Percentiles rank a stretch among this genome's conserved stretches.
These are phyloP conservation scores for Paecilomyces sp. DNA, from an alignment of 2,329 filamentous ascomycete genomes.

Conservation along the genomic window DNA sequence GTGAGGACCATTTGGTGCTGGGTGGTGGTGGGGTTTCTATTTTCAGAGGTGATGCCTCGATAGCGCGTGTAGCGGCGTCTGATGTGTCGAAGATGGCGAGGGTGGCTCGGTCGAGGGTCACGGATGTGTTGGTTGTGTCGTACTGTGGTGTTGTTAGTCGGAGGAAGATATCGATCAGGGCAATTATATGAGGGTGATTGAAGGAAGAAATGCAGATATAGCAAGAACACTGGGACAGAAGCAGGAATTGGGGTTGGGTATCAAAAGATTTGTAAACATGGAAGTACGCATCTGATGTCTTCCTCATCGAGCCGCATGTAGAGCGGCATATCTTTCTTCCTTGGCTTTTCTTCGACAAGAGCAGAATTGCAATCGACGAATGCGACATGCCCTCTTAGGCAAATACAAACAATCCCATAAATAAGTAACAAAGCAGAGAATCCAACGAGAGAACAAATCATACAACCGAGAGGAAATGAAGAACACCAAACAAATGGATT, in stretches of 20 bases:
- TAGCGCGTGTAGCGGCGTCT: constrained; percentile 25
- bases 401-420: too few species aligned
- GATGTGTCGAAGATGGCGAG: constrained; percentile 30
- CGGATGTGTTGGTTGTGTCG: constrained; percentile 18
- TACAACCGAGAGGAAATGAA: not conserved
- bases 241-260: too few species aligned
- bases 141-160: constrained; percentile 15
- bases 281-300: too few species aligned
- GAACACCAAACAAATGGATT: not conserved
- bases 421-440: not conserved
- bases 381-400: too few species aligned
- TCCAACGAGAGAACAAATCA: not conserved
- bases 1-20: not conserved
- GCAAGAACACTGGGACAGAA: not conserved
- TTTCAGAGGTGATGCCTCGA: constrained; percentile 24
- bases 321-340: too few species aligned
- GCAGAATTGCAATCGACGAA: too few species aligned
- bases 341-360: too few species aligned
- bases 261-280: too few species aligned
- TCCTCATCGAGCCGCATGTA: too few species aligned
- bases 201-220: not conserved
- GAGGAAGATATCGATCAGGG: not conserved
- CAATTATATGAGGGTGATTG: not conserved
- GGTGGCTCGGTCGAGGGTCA: constrained; percentile 13
- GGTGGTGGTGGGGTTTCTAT: constrained; percentile 11